phyloP scores from a whole-genome alignment of 2,329 filamentous ascomycete species.

The Aspergillus caelatus region DNA sequence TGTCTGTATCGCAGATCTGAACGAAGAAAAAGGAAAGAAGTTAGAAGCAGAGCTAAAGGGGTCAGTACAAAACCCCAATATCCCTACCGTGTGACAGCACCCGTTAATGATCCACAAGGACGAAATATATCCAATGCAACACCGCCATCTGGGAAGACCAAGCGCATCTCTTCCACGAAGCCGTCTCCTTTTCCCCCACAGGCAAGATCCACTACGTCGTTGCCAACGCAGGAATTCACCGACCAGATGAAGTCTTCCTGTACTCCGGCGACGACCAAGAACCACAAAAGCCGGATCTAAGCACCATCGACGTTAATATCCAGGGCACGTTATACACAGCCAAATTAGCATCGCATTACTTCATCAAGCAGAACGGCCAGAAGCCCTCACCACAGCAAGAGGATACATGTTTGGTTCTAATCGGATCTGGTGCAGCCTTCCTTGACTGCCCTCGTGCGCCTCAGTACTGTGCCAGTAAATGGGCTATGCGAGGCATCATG shows the following conservation, averaged over 20 bases:
- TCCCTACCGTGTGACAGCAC: rapidly evolving
- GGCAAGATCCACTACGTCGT: constrained; percentile 34
- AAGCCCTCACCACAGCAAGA: constrained; percentile 22
- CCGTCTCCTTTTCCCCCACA: constrained; percentile 27
- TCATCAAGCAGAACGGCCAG: constrained; percentile 35
- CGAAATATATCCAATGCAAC: constrained; percentile 35
- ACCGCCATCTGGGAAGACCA: constrained; percentile 36
- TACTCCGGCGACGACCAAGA: constrained; percentile 22
- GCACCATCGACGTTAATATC: constrained; percentile 45
- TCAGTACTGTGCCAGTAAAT: constrained; percentile 43
- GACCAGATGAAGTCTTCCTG: constrained; percentile 31
- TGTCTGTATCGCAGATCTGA: constrained; percentile 25
- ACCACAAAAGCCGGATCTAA: constrained; percentile 34
- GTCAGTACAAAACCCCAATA: constrained; percentile 8
- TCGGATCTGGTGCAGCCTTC: constrained; percentile 39
- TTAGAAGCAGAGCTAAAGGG: constrained; percentile 24
- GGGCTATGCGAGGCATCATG: constrained; percentile 43
- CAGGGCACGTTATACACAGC: constrained; percentile 50
- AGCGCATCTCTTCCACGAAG: constrained; percentile 30
- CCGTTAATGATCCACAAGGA: neutral
- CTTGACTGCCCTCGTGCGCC: constrained; percentile 34
- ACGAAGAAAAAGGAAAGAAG: constrained; percentile 21
- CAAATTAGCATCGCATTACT: constrained; percentile 49
- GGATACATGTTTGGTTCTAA: constrained; percentile 36
- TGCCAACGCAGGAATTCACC: constrained; percentile 37